Evolutionary conservation across 129 eudicot species (phyloP), one percentile per base, ranked within the genome.

Genomic region (Sambucus nigra): DNA sequence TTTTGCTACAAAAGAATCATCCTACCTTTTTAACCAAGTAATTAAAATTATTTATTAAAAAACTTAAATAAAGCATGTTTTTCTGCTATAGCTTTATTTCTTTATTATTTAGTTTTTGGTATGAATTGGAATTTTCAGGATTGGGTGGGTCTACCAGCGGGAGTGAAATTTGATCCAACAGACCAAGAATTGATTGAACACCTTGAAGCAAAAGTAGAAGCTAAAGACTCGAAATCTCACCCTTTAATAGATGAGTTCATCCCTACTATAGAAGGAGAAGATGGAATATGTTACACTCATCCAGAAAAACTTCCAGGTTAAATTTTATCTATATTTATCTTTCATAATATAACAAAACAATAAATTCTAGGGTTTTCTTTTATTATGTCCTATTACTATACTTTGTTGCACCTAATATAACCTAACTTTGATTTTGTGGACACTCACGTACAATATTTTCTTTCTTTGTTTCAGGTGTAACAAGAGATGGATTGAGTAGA

Each of bases 231-330:
- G 8, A 79, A 82, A 66, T 89, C 96, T 32, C 99, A 86, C 68
- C 96, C 99, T 40, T 72, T 92, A 71, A 92, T 92, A 20, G 99
- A 86, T 53, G 99, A 86, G 53, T 92, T 92, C 75, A 92, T 92
- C 51, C 99, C 99, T 48, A 92, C 99, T 4, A 92, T 92, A 60
- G 94, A 92, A 80, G 99, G 99, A 14, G 99, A 92, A 67, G 99
- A 92, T 75, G 99, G 99, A 53, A 92, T 92, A 69, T 92, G 99
- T 73, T 92, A 92, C 56, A 92, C 99, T 20, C 99, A 92, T 67
- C 99, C 99, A 10, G 94, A 92, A 70, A 92, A 92, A 74, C 99
- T 92, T 74, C 99, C 99, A 69, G 99, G 99, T 91, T 71, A 66
- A 74, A 73, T 71, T 70, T 61, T 44, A 60, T 51, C 41, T 16